Percentiles rank a stretch among this genome's conserved stretches.
Evolutionary conservation across 768 basidiomycete species (phyloP).

Genomic region (Chlorophyllum brunneum): DNA sequence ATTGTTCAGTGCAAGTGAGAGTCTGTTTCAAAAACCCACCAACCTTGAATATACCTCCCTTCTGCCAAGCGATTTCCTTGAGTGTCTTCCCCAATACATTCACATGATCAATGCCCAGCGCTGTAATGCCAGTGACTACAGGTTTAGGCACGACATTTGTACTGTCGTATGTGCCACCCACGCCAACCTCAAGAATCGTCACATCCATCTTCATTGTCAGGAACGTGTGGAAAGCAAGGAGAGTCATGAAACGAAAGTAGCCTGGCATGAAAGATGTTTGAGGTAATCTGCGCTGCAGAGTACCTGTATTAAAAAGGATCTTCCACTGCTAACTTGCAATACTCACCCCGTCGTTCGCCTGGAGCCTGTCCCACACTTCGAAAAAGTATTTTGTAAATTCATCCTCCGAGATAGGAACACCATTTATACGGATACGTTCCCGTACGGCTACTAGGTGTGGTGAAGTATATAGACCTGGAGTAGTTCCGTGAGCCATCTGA

Average conservation of each 20-base stretch:
- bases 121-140: slow-evolving; percentile 84
- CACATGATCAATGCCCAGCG: slow-evolving; percentile 91
- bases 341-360: slow-evolving; percentile 55
- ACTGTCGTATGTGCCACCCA: slow-evolving; percentile 91
- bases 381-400: slow-evolving; percentile 91
- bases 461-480: slow-evolving; percentile 87
- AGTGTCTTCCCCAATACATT: slow-evolving; percentile 84
- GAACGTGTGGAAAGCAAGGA: slow-evolving; percentile 91
- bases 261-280: slow-evolving; percentile 72
- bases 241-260: slow-evolving; percentile 92
- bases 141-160: slow-evolving; percentile 94
- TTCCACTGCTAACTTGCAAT: background rate
- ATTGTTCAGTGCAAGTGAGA: slow-evolving; percentile 3
- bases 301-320: background rate
- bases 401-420: slow-evolving; percentile 82
- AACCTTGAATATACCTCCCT: slow-evolving; percentile 95
- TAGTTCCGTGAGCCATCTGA: background rate
- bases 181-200: slow-evolving; percentile 93
- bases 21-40: slow-evolving; percentile 8
- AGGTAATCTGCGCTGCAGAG: slow-evolving; percentile 39
- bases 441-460: slow-evolving; percentile 95
- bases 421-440: slow-evolving; percentile 93
- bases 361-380: slow-evolving; percentile 88
- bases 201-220: slow-evolving; percentile 79
- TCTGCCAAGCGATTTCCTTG: slow-evolving; percentile 89